Evolutionary conservation across 2,329 filamentous ascomycete genomes (phyloP), one percentile per base, ranked within the genome.

Genomic region (Trichophyton schoenleinii): DNA sequence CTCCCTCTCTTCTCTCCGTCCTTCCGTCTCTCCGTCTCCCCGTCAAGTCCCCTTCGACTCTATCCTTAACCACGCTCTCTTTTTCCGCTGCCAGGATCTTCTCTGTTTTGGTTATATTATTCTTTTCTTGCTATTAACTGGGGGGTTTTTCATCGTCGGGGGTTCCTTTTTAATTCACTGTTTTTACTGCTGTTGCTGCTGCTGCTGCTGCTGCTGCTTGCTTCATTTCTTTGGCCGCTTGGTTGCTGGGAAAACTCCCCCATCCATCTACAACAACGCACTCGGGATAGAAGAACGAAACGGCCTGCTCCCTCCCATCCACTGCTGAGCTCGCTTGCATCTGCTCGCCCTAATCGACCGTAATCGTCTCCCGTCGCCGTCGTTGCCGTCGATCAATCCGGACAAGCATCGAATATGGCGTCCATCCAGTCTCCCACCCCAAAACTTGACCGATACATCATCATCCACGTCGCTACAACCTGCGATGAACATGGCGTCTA

Each of bases 401-500:
- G 34, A 38, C 34, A 38, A 31, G 34, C 34, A 38, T 38, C 34
- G 9, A 38, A 38, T 38, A 76, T 79, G 77, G 75, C 77, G 64
- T 71, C 73, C 71, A 59, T 65, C 66, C 73, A 73, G 70, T 71
- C 75, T 66, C 73, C 80, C 79, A 83, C 84, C 68, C 81, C 86
- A 68, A 87, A 87, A 78, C 84, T 96, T 77, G 94, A 99, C 79
- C 89, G 92, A 75, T 99, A 96, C 78, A 88, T 96, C 67, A 89
- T 99, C 71, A 96, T 97, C 74, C 94, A 99, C 77, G 92, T 97
- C 72, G 94, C 94, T 66, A 99, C 94, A 41, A 99, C 94, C 68
- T 99, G 94, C 78, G 94, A 99, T 76, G 94, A 99, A 76, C 94
- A 99, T 78, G 94, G 94, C 65, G 94, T 99, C 67, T 99, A 99